A percentile compares a stretch with the other conserved stretches of the same genome.
These are phyloP conservation scores for Astrothelium subdiscretum DNA, from an alignment of 495 filamentous ascomycete genomes.

Conservation along the genomic window DNA sequence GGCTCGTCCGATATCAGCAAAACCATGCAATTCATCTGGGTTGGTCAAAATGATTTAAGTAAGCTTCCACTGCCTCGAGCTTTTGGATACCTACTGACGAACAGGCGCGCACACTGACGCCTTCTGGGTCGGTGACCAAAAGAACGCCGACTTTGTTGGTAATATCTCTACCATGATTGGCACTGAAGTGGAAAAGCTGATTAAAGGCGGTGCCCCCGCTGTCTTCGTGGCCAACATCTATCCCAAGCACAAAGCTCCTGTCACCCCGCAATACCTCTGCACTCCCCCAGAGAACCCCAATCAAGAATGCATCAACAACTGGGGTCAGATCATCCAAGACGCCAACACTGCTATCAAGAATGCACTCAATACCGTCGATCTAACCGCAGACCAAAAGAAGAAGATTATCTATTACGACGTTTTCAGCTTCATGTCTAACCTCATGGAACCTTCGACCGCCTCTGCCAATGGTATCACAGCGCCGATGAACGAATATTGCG, in stretches of 20 bases:
- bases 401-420: conserved; percentile 21
- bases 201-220: conserved; percentile 11
- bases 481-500: conserved; percentile 1
- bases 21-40: conserved; percentile 16
- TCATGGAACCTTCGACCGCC: conserved; percentile 5
- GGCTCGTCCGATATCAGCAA: conserved; percentile 8
- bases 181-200: conserved; percentile 8
- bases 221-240: conserved; percentile 19
- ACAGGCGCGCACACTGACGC: conserved; percentile 7
- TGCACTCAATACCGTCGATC: conserved; percentile 2
- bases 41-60: conserved; percentile 14
- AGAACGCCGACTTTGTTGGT: conserved; percentile 11
- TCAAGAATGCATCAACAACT: conserved; percentile 8
- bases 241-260: conserved; percentile 15
- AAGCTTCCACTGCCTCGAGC: not conserved
- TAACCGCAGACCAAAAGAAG: conserved; percentile 1
- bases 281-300: not conserved
- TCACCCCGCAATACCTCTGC: conserved; percentile 14
- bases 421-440: conserved; percentile 12
- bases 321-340: conserved; percentile 12
- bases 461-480: not conserved
- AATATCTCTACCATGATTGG: conserved; percentile 10
- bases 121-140: conserved; percentile 17
- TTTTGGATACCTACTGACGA: not conserved
- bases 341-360: conserved; percentile 11